phyloP scores from a whole-genome alignment of 2,329 filamentous ascomycete species.

The Diaporthe australafricana region DNA sequence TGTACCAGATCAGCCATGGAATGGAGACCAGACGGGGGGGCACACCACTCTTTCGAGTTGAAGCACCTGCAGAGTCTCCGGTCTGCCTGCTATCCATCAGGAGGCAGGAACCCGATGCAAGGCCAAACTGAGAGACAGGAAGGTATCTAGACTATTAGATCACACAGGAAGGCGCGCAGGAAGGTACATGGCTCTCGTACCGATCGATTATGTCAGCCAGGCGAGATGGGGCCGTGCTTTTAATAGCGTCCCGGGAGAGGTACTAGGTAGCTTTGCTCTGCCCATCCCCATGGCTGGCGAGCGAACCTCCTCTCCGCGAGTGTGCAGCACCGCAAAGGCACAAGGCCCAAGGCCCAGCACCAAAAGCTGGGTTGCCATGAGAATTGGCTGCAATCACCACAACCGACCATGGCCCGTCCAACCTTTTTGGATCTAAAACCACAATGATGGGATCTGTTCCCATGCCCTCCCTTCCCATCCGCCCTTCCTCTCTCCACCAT shows the following conservation, averaged over 20 bases:
- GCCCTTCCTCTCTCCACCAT: conserved; percentile 34
- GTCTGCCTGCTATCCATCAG: not conserved
- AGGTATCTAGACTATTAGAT: too few relatives aligned
- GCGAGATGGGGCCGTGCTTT: conserved; percentile 19
- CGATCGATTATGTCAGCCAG: conserved; percentile 31
- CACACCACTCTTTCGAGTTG: not conserved
- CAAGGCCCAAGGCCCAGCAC: conserved; percentile 32
- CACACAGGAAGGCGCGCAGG: too few relatives aligned
- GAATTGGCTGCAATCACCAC: conserved; percentile 34
- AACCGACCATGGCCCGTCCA: conserved; percentile 30
- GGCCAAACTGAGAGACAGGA: too few relatives aligned
- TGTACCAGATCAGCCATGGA: conserved; percentile 24
- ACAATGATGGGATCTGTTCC: conserved; percentile 34
- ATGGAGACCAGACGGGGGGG: conserved; percentile 5
- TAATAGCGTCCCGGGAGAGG: conserved; percentile 23
- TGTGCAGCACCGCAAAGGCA: conserved; percentile 27
- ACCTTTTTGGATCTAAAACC: conserved; percentile 34
- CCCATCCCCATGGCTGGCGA: conserved; percentile 21
- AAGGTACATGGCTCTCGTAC: not conserved
- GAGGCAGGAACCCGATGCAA: not conserved
- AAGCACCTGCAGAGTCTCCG: not conserved
- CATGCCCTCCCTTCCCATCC: conserved; percentile 33
- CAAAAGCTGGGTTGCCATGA: conserved; percentile 33
- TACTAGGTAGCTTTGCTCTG: conserved; percentile 16
- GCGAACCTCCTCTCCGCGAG: conserved; percentile 27